Evolutionary conservation across 2,329 filamentous ascomycete genomes (phyloP).

Genomic region (Colletotrichum echinochloae): DNA sequence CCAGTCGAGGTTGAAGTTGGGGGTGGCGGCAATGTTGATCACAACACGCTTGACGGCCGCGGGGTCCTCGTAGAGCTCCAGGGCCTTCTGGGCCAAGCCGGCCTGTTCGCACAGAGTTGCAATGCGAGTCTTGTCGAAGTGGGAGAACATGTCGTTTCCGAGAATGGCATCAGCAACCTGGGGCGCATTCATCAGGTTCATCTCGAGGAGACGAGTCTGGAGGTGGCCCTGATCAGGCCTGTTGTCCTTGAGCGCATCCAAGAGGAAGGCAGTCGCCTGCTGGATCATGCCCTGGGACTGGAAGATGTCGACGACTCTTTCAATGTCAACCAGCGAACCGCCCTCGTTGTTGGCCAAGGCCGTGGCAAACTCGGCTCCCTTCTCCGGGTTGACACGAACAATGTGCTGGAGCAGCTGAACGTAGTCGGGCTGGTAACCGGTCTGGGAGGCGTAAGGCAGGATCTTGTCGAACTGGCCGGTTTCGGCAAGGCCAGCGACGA

Average conservation of each 20-base stretch:
- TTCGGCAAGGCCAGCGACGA: constrained; percentile 94
- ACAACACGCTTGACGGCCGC: constrained; percentile 90
- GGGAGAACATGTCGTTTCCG: constrained; percentile 97
- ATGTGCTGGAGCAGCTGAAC: constrained; percentile 93
- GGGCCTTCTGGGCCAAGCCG: constrained; percentile 84
- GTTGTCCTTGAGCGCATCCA: constrained; percentile 96
- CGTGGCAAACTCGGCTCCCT: constrained; percentile 94
- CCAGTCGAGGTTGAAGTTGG: constrained; percentile 93
- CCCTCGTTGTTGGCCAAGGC: constrained; percentile 89
- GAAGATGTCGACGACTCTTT: constrained; percentile 97
- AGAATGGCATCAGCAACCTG: constrained; percentile 98
- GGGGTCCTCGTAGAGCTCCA: constrained; percentile 95
- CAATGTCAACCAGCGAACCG: constrained; percentile 89
- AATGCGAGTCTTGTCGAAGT: constrained; percentile 93
- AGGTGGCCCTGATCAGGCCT: constrained; percentile 92
- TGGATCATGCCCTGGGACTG: constrained; percentile 98
- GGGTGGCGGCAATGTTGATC: constrained; percentile 82
- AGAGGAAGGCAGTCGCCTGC: constrained; percentile 96
- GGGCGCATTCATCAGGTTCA: constrained; percentile 96
- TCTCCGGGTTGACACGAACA: constrained; percentile 89
- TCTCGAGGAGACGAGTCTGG: constrained; percentile 95
- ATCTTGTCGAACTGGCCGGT: constrained; percentile 98
- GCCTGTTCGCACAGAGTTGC: constrained; percentile 93
- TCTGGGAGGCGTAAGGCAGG: constrained; percentile 86
- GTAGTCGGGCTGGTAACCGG: constrained; percentile 94